Evolutionary conservation across 202 grass and related monocot genomes (phyloP), one percentile per base, ranked within the genome.

Genomic region (Setaria italica): DNA sequence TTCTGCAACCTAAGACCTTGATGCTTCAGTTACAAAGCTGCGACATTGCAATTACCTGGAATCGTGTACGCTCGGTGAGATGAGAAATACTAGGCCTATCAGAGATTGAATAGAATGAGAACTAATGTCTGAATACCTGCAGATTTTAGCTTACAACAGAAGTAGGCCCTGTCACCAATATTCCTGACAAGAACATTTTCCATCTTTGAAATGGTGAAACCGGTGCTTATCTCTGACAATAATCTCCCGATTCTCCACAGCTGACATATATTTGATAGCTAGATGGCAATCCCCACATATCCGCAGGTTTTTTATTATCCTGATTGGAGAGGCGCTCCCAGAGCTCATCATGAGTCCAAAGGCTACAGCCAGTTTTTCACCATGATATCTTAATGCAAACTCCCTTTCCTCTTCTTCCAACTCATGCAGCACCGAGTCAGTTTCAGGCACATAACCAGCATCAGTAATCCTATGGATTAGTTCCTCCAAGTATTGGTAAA

Each of bases 361-460:
- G 46, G 83, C 80, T 78, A 94, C 71, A 3, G 86, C 92, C 33
- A 91, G 42, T 74, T 94, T 94, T 86, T 94, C 92, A 42, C 84
- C 64, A 49, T 89, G 92, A 73, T 91, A 89, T 89, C 86, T 87
- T 58, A 94, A 54, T 66, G 89, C 77, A 67, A 86, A 78, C 46
- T 91, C 89, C 73, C 84, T 91, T 74, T 91, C 92, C 89, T 94
- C 92, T 68, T 89, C 92, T 67, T 94, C 89, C 85, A 94, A 80
- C 16, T 94, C 89, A 82, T 94, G 92, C 66, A 94, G 56, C n/a
- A 91, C 77, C 0, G 81, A 84, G 41, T 89, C 77, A 76, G 84
- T 94, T 89, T 91, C 81, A 77, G 89, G 84, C 68, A 85, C 74
- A 17, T 87, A 91, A 25, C 89, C 89, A 79, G 35, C 76, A 76